phyloP scores from a whole-genome alignment of 306 rosid genomes.

The Fragaria vesca region DNA sequence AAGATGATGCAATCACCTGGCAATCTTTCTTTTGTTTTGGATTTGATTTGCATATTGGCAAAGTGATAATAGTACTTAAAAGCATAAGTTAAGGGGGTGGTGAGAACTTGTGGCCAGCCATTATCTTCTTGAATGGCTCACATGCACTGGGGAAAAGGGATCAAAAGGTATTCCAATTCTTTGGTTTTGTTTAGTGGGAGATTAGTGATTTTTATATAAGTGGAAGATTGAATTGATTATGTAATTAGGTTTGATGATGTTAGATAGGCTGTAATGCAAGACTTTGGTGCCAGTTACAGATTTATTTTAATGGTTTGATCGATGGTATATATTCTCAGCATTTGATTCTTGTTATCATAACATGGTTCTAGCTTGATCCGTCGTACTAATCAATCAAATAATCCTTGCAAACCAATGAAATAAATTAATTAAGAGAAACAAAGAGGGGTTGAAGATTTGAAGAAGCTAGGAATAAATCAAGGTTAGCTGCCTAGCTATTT shows the following conservation, averaged over 20 bases:
- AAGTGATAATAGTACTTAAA: conserved; percentile 23
- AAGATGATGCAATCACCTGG: conserved; percentile 13
- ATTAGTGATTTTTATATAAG: not conserved
- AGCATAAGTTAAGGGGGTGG: conserved; percentile 21
- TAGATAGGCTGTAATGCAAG: conserved; percentile 16
- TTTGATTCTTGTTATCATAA: conserved; percentile 12
- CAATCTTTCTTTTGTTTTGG: conserved; percentile 26
- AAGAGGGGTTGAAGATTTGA: too few species aligned
- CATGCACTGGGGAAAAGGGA: conserved; percentile 32
- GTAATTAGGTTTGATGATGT: conserved; percentile 19
- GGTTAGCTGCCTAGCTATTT: too few species aligned
- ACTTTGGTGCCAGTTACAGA: not conserved
- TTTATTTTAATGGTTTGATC: not conserved
- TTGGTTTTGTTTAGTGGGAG: conserved; percentile 20
- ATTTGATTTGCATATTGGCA: conserved; percentile 44
- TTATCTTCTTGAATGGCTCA: conserved; percentile 38
- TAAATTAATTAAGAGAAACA: too few species aligned
- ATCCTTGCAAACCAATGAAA: not conserved
- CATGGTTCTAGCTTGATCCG: not conserved
- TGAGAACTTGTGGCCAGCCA: conserved; percentile 48
- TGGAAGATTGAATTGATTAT: conserved; percentile 17
- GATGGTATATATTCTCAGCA: not conserved
- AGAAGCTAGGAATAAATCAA: too few species aligned
- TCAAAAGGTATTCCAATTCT: conserved; percentile 19
- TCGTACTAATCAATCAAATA: not conserved